A percentile compares a stretch with the other conserved stretches of the same genome.
Conservation (phyloP, 192 early-diverging fungal genomes). For the Paraglomus occultum region DNA sequence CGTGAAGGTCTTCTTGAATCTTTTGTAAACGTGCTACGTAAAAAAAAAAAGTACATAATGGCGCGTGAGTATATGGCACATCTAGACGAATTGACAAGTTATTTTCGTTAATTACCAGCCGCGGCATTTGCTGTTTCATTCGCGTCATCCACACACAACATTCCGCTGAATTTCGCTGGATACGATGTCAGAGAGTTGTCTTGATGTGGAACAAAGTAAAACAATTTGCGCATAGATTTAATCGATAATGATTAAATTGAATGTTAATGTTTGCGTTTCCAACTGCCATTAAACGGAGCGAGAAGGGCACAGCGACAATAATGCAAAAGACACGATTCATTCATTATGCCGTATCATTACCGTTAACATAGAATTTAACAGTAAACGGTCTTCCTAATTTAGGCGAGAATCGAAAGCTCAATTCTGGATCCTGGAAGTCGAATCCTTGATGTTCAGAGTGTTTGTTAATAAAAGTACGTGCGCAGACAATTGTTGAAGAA, state of each 20-base stretch:
- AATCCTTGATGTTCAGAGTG: constrained; percentile 22
- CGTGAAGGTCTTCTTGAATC: too few species aligned
- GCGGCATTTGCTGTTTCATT: constrained; percentile 9
- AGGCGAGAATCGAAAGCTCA: constrained; percentile 27
- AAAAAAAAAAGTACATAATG: not conserved
- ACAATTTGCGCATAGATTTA: too few species aligned
- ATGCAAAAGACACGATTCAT: too few species aligned
- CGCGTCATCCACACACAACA: constrained; percentile 29
- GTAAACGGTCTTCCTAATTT: constrained; percentile 28
- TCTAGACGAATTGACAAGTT: not conserved
- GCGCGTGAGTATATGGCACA: not conserved
- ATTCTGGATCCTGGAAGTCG: constrained; percentile 34
- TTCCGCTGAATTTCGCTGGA: constrained; percentile 28
- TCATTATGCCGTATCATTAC: not conserved
- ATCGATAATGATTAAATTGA: too few species aligned
- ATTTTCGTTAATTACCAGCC: constrained; percentile 5
- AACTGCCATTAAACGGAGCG: too few species aligned
- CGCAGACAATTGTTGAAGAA: not conserved
- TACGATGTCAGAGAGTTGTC: constrained; percentile 26
- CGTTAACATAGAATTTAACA: constrained; percentile 27
- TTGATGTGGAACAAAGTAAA: not conserved
- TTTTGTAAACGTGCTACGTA: constrained; percentile 6
- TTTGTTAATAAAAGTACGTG: not conserved
- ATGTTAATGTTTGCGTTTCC: too few species aligned
- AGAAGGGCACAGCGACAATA: too few species aligned